These are phyloP conservation scores for Exophiala dermatitidis DNA, from an alignment of 2,329 filamentous ascomycete genomes.

Conservation along the genomic window DNA sequence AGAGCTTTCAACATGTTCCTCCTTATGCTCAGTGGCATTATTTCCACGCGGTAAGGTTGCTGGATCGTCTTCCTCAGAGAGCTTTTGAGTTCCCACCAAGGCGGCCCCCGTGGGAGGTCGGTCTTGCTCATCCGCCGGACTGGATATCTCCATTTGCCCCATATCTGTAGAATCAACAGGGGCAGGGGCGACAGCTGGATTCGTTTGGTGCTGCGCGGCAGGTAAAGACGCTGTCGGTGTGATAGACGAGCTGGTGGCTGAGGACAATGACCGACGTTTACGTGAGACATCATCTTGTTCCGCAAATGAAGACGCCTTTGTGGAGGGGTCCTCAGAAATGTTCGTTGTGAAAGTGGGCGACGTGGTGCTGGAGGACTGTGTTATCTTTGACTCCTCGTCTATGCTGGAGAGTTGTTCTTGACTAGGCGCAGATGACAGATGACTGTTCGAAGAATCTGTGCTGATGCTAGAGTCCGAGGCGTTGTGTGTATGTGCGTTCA, in stretches of 20 bases:
- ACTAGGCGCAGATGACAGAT: constrained; percentile 13
- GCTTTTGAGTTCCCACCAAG: background rate
- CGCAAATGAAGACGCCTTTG: constrained; percentile 32
- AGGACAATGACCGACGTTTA: constrained; percentile 24
- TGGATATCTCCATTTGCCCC: background rate
- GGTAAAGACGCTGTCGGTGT: constrained; percentile 17
- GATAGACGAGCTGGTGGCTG: constrained; percentile 24
- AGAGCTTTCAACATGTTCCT: background rate
- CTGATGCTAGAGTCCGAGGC: constrained; percentile 11
- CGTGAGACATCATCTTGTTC: constrained; percentile 22
- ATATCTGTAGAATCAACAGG: background rate
- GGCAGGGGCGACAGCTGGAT: background rate
- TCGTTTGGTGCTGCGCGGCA: constrained; percentile 8
- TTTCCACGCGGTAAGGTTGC: background rate
- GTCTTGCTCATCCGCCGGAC: background rate
- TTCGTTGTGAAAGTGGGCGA: constrained; percentile 29
- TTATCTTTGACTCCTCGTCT: constrained; percentile 24
- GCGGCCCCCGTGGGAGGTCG: background rate
- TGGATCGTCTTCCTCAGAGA: background rate
- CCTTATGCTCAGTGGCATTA: background rate
- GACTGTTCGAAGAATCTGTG: constrained; percentile 2
- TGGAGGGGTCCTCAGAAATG: constrained; percentile 29
- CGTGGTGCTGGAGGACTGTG: constrained; percentile 28
- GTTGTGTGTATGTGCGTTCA: constrained; percentile 8
- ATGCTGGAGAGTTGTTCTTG: constrained; percentile 18